Base-by-base conservation (phyloP, 2,329 filamentous ascomycete species). In the Fusarium nematophilum region DNA sequence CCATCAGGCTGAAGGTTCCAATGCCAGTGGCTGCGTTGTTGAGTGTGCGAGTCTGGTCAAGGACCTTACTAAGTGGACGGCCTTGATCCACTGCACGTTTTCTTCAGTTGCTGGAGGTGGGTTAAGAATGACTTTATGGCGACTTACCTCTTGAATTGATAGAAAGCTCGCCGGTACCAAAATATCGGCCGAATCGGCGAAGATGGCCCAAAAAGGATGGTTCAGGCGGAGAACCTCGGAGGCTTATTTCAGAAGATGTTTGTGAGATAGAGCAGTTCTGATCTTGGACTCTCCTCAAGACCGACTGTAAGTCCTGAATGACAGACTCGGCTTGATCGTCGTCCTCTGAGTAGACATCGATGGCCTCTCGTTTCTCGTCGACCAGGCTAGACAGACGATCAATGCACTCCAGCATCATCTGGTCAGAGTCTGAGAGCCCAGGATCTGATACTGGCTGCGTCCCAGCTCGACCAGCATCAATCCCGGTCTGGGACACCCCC, bases 291-390 rank as follows among this genome's bases (percentile, higher is more conserved):
- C n/a, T 18, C 29, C 17, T 17, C 10, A 58, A 3, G 4, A 53
- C 33, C 1, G 3, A 17, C 8, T 37, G n/a, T n/a, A 57, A 8
- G 8, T 56, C 26, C 3, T 37, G 25, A 5, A 33, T 45, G 1
- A 34, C 46, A 26, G 46, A 39, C 2, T 52, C 34, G 2, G 25
- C 46, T 4, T 36, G 25, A 1, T 37, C 43, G 4, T 37, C 27
- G 1, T 56, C 27, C n/a, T 59, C 59, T 2, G 13, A 18, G 14
- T 49, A 62, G 1, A 44, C 17, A 8, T 56, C 15, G 13, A 49
- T 15, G 3, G 23, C 15, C 2, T 38, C 36, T 11, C 27, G 11
- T 13, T 50, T 56, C n/a, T 38, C 26, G 13, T 50, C 11, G 0
- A 47, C 26, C 9, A 59, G 5, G n/a, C 15, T 5, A 10, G 37